Conservation (phyloP, 1,284 basidiomycete genomes). For the Puccinia horiana region DNA sequence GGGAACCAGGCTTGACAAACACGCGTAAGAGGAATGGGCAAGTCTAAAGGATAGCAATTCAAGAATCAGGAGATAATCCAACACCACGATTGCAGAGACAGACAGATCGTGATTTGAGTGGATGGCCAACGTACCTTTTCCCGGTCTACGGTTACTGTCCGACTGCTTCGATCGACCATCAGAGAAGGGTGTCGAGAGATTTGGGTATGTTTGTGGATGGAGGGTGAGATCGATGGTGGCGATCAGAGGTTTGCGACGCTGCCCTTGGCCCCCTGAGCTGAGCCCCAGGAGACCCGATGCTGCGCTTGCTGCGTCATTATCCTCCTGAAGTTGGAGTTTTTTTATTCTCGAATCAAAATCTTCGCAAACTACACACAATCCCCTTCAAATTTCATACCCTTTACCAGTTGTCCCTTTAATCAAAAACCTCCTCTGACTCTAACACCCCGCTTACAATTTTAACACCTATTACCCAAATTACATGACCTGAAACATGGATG, state of each 20-base stretch:
- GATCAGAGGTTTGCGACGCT: background rate
- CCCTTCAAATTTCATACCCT: no score
- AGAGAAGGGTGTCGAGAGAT: background rate
- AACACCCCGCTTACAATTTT: no score
- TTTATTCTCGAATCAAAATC: no score
- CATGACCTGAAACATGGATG: no score
- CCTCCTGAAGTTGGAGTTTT: no score
- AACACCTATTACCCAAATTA: no score
- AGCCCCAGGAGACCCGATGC: no score
- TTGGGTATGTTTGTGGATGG: background rate
- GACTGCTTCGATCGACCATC: constrained; percentile 21
- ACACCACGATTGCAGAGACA: background rate
- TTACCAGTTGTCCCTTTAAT: no score
- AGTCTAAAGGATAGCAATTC: constrained; percentile 19
- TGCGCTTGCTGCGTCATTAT: no score
- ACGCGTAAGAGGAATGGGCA: constrained; percentile 45
- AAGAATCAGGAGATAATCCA: background rate
- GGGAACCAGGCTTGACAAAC: constrained; percentile 36
- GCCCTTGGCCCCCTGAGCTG: no score
- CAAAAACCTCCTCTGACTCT: no score
- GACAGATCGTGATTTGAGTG: background rate
- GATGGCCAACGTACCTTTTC: constrained; percentile 26
- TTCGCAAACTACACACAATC: no score
- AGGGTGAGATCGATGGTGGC: background rate
- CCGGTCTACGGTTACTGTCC: constrained; percentile 28